Evolutionary conservation across 441 rosid genomes (phyloP), one percentile per base, ranked within the genome.

Genomic region (Adansonia rubrostipa): DNA sequence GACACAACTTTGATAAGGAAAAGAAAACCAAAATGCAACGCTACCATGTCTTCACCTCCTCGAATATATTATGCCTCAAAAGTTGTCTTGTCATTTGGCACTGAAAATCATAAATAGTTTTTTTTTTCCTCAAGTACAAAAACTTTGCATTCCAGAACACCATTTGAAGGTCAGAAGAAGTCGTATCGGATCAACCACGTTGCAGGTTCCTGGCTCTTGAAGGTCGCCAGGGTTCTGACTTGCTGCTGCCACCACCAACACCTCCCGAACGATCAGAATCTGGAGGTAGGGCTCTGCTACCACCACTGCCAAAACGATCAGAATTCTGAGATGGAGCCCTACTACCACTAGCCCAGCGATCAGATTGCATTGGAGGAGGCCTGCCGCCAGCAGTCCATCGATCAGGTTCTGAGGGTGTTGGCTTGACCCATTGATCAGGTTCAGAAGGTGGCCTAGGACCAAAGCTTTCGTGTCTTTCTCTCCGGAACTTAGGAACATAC

Each of bases 401-500:
- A 63, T 83, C 82, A 36, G 77, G 73, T 40, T 68, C 82, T 20
- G 81, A 77, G 60, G 86, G 78, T 3, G 76, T 81, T 67, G 84
- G 82, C n/a, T 83, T 85, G 84, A 65, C 86, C 86, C 91, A 82
- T 67, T 83, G 82, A 70, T 86, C 82, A 36, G 78, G 63, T 53
- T 72, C 82, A n/a, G 81, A 76, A 82, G 87, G 79, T 5, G 73
- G 82, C 79, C 10, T 85, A 79, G 84, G 71, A 81, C 70, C 82
- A 15, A 91, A 5, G 68, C 56, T 78, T 66, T 87, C 98, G 40
- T 75, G 2, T 68, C 44, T 82, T 65, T 80, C 89, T 58, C 83
- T 88, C 78, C 77, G 81, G 84, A 80, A 84, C 84, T 3, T 89
- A 7, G 99, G 99, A 66, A 94, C 93, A 68, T 97, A 97, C 81